Conservation (phyloP, 2,329 filamentous ascomycete species). For the Colletotrichum camelliae region DNA sequence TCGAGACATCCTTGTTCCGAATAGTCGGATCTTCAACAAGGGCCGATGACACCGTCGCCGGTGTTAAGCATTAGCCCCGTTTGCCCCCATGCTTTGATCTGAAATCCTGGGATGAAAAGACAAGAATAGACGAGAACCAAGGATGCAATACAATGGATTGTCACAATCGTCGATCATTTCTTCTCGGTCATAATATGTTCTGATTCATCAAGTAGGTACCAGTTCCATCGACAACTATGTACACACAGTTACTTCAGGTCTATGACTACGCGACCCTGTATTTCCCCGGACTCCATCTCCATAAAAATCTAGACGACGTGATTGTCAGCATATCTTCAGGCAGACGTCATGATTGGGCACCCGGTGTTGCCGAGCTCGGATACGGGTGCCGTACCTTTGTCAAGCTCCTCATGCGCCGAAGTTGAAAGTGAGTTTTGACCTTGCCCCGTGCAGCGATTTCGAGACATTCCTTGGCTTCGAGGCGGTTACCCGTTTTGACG, state of each 20-base stretch:
- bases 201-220: not conserved
- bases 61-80: not conserved
- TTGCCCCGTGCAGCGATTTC: slow-evolving; percentile 17
- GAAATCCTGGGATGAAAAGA: not conserved
- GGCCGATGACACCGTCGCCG: not conserved
- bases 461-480: slow-evolving; percentile 21
- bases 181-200: not conserved
- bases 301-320: not conserved
- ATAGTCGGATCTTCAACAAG: not conserved
- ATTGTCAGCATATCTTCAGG: not conserved
- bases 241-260: slow-evolving; percentile 1
- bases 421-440: slow-evolving; percentile 17
- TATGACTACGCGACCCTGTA: slow-evolving; percentile 18
- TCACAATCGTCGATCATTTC: not conserved
- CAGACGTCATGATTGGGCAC: not conserved
- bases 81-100: not conserved
- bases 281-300: slow-evolving; percentile 16
- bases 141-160: not conserved
- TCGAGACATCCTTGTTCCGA: not conserved
- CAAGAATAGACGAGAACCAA: not conserved
- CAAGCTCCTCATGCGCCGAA: slow-evolving; percentile 19
- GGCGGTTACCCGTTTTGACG: slow-evolving; percentile 18
- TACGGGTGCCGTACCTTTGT: slow-evolving; percentile 5
- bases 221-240: not conserved
- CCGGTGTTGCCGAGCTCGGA: not conserved